Evolutionary conservation across 345 rosid genomes (phyloP), one percentile per base, ranked within the genome.

Genomic region (Xanthoceras sorbifolium): DNA sequence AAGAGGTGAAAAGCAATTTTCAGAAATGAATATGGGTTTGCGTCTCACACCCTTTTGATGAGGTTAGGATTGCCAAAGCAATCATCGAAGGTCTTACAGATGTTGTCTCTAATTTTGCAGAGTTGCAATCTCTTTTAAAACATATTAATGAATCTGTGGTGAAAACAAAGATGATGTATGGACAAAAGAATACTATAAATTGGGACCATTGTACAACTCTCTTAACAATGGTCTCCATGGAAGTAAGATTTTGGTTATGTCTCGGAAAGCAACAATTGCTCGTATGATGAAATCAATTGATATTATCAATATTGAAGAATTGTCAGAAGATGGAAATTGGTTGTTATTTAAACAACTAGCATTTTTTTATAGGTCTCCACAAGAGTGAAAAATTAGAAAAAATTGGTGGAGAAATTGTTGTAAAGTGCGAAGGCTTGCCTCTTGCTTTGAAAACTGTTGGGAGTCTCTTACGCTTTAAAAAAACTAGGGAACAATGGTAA

Each of bases 11-110:
- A 6, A 31, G n/a, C 5, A 29, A n/a, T 11, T 70, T 70, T 12
- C 18, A 70, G 3, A 52, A 18, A 8, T 50, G 4, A 26, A 31
- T 70, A 9, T 70, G 73, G 73, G 29, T 70, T 0, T 70, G 73
- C 18, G 62, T 52, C 1, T 70, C 73, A 20, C 62, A 70, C 28
- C 20, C 62, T 70, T 70, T 70, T 70, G 73, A 70, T 70, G 63
- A 50, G 73, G 5, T 9, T 10, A 54, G 42, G 17, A 10, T 70
- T 70, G 73, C 46, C 15, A 70, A 8, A 11, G 62, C 62, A 0
- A 50, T 70, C 9, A 31, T 70, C 4, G 73, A 70, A 50, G 46
- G 9, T 20, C 40, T 70, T 0, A 18, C 18, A 29, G 5, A 9
- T 20, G 1, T 3, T 5, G 18, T 18, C 14, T 8, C 60, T 29